Evolutionary conservation across 2,329 filamentous ascomycete genomes (phyloP).

Genomic region (Fusarium sacchari): DNA sequence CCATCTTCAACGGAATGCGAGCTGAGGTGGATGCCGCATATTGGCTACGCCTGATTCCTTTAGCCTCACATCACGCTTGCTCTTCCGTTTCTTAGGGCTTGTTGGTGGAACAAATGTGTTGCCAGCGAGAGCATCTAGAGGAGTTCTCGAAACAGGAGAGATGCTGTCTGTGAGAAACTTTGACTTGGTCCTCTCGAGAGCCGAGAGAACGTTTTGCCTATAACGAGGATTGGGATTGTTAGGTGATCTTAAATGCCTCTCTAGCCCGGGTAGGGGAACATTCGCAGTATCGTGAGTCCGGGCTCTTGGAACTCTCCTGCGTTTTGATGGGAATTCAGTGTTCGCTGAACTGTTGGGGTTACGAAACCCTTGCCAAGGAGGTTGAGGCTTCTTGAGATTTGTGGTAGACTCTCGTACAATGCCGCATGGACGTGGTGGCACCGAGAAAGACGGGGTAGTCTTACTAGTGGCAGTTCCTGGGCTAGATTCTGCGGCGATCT

Average conservation of each 20-base stretch:
- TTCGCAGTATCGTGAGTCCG: conserved; percentile 29
- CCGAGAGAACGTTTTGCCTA: conserved; percentile 42
- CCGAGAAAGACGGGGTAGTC: not conserved
- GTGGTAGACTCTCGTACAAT: not conserved
- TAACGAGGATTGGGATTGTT: conserved; percentile 19
- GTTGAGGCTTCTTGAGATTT: not conserved
- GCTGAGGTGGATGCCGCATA: not conserved
- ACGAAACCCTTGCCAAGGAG: conserved; percentile 26
- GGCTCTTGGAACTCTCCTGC: conserved; percentile 19
- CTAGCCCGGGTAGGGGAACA: conserved; percentile 39
- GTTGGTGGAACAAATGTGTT: not conserved
- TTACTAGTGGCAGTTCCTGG: not conserved
- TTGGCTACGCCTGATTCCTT: not conserved
- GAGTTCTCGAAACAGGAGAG: conserved; percentile 5
- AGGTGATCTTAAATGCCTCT: conserved; percentile 34
- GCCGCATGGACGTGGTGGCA: not conserved
- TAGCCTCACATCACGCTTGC: not conserved
- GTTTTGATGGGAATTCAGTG: conserved; percentile 3
- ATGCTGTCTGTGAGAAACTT: conserved; percentile 43
- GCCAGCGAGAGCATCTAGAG: not conserved
- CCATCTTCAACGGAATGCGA: conserved; percentile 1
- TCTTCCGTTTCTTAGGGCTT: conserved; percentile 15
- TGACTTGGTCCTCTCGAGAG: conserved; percentile 43
- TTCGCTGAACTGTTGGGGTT: conserved; percentile 5
- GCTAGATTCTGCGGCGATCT: not conserved